A percentile compares a stretch with the other conserved stretches of the same genome.
Conservation (phyloP, 2,329 filamentous ascomycete genomes). For the Cytospora paraplurivora region DNA sequence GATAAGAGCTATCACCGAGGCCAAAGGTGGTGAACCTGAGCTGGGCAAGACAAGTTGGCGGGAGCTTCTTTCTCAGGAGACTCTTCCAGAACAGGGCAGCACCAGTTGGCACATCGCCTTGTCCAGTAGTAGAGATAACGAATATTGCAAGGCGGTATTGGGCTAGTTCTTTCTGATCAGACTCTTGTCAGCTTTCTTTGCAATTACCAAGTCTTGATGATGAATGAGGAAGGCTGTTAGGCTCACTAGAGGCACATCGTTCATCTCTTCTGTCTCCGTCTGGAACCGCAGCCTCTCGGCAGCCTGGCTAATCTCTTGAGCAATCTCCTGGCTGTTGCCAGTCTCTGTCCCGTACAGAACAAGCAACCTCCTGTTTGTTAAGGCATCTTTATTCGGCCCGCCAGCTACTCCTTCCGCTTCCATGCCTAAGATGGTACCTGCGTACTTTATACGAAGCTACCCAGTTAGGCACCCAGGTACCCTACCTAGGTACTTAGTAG, state of each 20-base stretch:
- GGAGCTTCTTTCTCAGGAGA: constrained; percentile 76
- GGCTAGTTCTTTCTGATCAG: constrained; percentile 51
- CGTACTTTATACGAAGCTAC: background rate
- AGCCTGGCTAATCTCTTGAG: constrained; percentile 76
- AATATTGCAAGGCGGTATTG: constrained; percentile 68
- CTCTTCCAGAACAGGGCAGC: constrained; percentile 81
- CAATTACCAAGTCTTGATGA: background rate
- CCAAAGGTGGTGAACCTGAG: constrained; percentile 85
- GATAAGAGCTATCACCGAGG: constrained; percentile 91
- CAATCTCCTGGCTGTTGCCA: constrained; percentile 89
- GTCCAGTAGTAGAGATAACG: constrained; percentile 87
- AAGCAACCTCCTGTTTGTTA: constrained; percentile 52
- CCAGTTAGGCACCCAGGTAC: background rate
- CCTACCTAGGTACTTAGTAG: background rate
- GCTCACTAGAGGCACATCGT: constrained; percentile 74
- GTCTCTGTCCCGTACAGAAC: constrained; percentile 94
- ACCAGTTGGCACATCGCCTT: constrained; percentile 90
- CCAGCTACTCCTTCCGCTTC: constrained; percentile 19
- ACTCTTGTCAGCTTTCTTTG: constrained; percentile 4
- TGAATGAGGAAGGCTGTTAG: constrained; percentile 9
- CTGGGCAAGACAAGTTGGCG: constrained; percentile 66
- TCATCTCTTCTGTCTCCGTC: constrained; percentile 74
- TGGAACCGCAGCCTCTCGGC: constrained; percentile 78
- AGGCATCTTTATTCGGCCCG: constrained; percentile 18
- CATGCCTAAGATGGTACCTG: constrained; percentile 1